Base-by-base conservation (phyloP, 441 rosid species). In the Erodium moschatum region DNA sequence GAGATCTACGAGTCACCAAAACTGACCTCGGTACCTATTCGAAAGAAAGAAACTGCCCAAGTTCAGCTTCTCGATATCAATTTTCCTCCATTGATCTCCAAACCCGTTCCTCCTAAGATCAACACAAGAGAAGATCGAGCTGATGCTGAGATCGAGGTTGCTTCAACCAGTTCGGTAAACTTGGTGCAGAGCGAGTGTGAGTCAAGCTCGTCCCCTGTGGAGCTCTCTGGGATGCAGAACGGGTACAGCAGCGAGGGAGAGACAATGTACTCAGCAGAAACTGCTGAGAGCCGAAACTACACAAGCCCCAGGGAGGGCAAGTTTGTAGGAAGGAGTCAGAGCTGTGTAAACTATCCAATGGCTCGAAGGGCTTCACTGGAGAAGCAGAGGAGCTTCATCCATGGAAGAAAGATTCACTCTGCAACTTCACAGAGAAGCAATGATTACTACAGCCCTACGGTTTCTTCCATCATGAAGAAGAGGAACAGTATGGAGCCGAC, bases 211-310 rank as follows among this genome's bases (percentile, higher is more conserved):
- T 88, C 91, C 5, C 96, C 87, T 0, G 40, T 73, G 27, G 87
- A 79, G 72, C 87, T 77, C 71, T 78, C 76, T 7, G 87, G 80
- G 76, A 72, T 84, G 73, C 82, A 81, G 73, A 76, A 84, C 40
- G 93, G 89, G 46, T 87, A 86, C 66, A 86, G 87, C 78, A 93
- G 95, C 4, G 97, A 90, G 72, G 95, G 81, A 74, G 98, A 89
- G 80, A 93, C 98, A 0, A 87, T 93, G 97, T 91, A 90, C 84
- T 93, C 98, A 12, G 97, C 95, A 1, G 98, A 93, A 83, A 93
- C 98, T 69, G 97, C 97, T 0, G 97, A 91, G 78, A 93, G 98
- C 80, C 79, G 97, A 76, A 93, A 93, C 80, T 89, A 86, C 71
- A 79, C 96, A 0, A 90, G 87, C 62, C 98, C 97, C 3, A 80